phyloP scores from a whole-genome alignment of 1,284 basidiomycete genomes.

The Kwoniella shivajii region DNA sequence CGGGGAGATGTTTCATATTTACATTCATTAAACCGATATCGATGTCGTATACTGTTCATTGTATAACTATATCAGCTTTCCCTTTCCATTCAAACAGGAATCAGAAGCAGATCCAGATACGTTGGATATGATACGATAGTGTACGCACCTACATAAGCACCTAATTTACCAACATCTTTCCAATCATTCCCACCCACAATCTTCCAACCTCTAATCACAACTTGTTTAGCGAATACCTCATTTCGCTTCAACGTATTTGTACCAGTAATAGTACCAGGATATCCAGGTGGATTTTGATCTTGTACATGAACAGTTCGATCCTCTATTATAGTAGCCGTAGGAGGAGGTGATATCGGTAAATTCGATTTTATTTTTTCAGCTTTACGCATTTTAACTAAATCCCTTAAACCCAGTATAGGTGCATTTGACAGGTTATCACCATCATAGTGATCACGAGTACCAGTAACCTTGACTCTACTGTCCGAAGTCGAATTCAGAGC shows the following conservation, averaged over 20 bases:
- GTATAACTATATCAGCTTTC: background rate
- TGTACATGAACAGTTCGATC: background rate
- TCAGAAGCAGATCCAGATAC: background rate
- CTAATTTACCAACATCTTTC: conserved; percentile 38
- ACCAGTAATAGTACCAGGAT: background rate
- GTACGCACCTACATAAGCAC: conserved; percentile 50
- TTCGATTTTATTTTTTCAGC: conserved; percentile 1
- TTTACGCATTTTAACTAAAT: conserved; percentile 19
- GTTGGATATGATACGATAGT: background rate
- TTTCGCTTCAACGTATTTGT: background rate
- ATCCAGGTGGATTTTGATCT: background rate
- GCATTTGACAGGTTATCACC: background rate
- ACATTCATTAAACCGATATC: conserved; percentile 35
- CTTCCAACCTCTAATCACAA: conserved; percentile 44
- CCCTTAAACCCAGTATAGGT: conserved; percentile 21
- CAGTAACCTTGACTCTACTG: too few species aligned
- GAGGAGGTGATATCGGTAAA: background rate
- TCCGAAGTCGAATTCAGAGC: background rate
- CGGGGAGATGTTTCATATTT: background rate
- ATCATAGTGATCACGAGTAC: background rate
- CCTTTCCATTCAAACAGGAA: background rate
- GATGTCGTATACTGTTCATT: conserved; percentile 54
- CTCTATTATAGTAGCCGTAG: background rate
- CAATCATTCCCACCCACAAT: conserved; percentile 45
- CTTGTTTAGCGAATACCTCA: conserved; percentile 38